Evolutionary conservation across 2,329 filamentous ascomycete species (phyloP), one percentile per base, ranked within the genome.

Genomic region (Penicillium thymicola): DNA sequence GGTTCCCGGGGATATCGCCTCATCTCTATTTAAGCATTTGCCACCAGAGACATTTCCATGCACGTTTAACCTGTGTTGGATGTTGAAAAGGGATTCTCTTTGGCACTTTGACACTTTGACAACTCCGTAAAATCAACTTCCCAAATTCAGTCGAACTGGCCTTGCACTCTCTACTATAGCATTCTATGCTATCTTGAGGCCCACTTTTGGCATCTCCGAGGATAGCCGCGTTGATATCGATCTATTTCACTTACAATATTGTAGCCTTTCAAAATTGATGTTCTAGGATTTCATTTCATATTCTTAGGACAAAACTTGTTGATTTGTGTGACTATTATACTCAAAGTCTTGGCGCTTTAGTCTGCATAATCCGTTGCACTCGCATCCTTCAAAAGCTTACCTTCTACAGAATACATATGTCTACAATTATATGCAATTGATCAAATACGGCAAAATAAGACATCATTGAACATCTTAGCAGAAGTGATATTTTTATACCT

Each of bases 201-300:
- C 60, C 60, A 62, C 60, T 57, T 53, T 13, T 42, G 38, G 25
- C 41, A 55, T 36, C 34, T 44, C 60, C 60, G 60, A 62, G 32
- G 45, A 36, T 62, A 62, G 30, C 60, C 60, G 60, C 34, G 30
- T 42, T 44, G 43, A 40, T 32, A 40, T 52, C 13, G 23, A 52
- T 40, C 7, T 34, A 34, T 11, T 46, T 46, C 13, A 34, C n/a
- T 23, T 10, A 3, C n/a, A 32, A 10, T 18, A 44, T 44, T 30
- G 11, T 25, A 25, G 21, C 4, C 4, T 32, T 30, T 3, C 4
- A 21, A 2, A 21, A 21, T 30, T 30, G 25, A 44, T 18, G 42
- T 41, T 41, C 11, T 41, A 23, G 21, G 21, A 23, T 16, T 41
- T n/a, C 40, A 23, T 14, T 25, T n/a, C 41, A 11, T n/a, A 27